Evolutionary conservation across 2,329 filamentous ascomycete species (phyloP), one percentile per base, ranked within the genome.

Genomic region (Pseudogymnoascus sp.): DNA sequence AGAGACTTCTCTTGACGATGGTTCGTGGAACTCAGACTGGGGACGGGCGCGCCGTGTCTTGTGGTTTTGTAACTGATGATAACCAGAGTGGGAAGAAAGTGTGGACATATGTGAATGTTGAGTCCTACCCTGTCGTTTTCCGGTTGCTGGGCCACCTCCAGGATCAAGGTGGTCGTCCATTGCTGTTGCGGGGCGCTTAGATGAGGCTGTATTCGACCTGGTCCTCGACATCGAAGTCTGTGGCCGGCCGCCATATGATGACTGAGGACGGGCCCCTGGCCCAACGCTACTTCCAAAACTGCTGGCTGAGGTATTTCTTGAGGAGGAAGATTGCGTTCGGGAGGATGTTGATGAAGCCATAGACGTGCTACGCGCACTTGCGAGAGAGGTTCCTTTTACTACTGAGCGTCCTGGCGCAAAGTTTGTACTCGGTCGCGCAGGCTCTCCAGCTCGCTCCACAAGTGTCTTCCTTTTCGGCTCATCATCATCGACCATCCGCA

Each of bases 401-500:
- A 60, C 45, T 30, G 45, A 33, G n/a, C 45, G 57, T 10, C 55
- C 57, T 18, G 33, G 57, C 57, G 57, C 39, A 30, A 41, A 15
- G 58, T 4, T 34, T 33, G 58, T 26, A 58, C 38, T 35, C 26
- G 58, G 48, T 56, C 33, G 21, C 48, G 26, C 28, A 21, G 19
- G 48, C 58, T 60, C 18, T 62, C 71, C 78, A 30, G 78, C 81
- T 64, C 76, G 76, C 60, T 85, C 81, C 18, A 71, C 72, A 23
- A 85, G 72, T 12, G 80, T 82, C 67, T 83, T 83, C 60, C 84
- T 77, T 71, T 88, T 87, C 2, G 82, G 67, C 57, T 83, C 79
- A 18, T 83, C 77, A 66, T 82, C 76, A 19, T 73, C 65, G 58
- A 77, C 82, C 84, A 63, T 55, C 57, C 60, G 61, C 61, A 57